Conservation (phyloP, 805 yeast species). For the Candida easanensis region DNA sequence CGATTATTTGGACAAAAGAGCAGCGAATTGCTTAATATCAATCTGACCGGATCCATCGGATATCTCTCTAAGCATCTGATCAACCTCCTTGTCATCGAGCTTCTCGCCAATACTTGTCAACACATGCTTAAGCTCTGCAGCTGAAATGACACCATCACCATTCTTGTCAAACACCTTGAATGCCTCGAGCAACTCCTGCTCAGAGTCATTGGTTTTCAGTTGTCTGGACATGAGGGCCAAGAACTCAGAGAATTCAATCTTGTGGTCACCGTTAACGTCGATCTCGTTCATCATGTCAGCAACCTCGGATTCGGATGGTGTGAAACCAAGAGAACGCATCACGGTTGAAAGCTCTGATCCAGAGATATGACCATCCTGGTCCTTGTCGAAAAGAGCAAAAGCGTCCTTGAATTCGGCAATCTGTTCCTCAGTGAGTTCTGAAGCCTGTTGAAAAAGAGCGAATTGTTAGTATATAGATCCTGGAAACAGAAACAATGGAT, state of each 20-base stretch:
- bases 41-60: conserved; percentile 96
- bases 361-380: conserved; percentile 94
- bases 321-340: conserved; percentile 98
- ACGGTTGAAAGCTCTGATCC: conserved; percentile 96
- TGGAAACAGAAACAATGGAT: no score
- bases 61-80: conserved; percentile 95
- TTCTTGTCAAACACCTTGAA: conserved; percentile 94
- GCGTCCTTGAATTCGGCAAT: conserved; percentile 98
- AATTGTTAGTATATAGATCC: conserved; percentile 12
- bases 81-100: conserved; percentile 94
- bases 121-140: conserved; percentile 95
- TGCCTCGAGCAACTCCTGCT: conserved; percentile 96
- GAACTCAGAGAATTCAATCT: conserved; percentile 79
- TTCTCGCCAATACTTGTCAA: conserved; percentile 97
- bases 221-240: conserved; percentile 79
- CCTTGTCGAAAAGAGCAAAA: conserved; percentile 93
- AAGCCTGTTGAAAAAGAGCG: conserved; percentile 30
- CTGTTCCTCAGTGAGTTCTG: conserved; percentile 92
- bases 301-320: conserved; percentile 93
- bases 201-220: conserved; percentile 94
- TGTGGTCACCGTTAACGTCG: conserved; percentile 92
- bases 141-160: conserved; percentile 95
- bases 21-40: conserved; percentile 94
- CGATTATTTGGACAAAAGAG: conserved; percentile 78
- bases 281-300: conserved; percentile 97